Conservation (phyloP, 768 basidiomycete species). For the Lactarius hatsudake region DNA sequence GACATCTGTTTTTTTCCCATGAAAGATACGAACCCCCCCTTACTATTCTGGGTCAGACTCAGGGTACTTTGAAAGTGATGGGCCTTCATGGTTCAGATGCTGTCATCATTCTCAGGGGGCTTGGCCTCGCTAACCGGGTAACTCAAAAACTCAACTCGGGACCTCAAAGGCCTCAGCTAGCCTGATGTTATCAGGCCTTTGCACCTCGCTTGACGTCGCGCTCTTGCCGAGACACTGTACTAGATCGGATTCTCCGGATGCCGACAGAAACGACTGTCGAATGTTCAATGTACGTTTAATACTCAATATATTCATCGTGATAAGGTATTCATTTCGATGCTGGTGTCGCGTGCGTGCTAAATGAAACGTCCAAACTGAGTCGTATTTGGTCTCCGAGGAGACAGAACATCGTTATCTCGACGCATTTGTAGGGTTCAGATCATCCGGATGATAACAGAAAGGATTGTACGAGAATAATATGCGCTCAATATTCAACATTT, state of each 20-base stretch:
- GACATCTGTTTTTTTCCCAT: background rate
- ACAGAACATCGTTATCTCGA: background rate
- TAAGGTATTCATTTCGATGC: background rate
- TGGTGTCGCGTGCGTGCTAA: background rate
- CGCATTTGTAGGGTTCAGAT: background rate
- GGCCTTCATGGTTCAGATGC: background rate
- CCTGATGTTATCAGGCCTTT: background rate
- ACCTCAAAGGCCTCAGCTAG: background rate
- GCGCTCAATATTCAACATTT: background rate
- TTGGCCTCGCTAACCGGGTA: background rate
- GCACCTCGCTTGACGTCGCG: background rate
- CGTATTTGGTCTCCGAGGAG: background rate
- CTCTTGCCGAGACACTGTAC: background rate
- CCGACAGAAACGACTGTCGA: too few species aligned
- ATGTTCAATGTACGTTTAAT: too few species aligned
- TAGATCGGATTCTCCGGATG: too few species aligned
- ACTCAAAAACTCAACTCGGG: background rate
- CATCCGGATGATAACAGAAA: background rate
- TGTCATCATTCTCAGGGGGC: background rate
- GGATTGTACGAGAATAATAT: background rate
- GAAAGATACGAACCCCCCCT: background rate
- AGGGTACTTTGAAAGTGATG: background rate
- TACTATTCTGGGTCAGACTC: background rate
- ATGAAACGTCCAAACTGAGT: background rate
- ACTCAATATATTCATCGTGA: too few species aligned